phyloP scores from a whole-genome alignment of 2,329 filamentous ascomycete genomes.

The Aspergillus eucalypticola region DNA sequence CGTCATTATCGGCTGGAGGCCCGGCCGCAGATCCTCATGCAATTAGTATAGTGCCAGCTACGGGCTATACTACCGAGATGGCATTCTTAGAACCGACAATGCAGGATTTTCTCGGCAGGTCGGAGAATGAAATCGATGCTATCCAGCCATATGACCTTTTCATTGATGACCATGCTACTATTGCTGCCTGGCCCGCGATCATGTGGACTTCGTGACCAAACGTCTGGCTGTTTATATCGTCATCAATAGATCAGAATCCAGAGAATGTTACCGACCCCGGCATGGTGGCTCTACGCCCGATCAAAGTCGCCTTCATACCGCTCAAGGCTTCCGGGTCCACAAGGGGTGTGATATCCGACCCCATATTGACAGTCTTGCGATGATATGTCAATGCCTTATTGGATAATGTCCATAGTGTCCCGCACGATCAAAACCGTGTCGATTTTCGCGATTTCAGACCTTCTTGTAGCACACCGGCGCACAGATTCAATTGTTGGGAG shows the following conservation, averaged over 20 bases:
- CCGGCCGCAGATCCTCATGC: background rate
- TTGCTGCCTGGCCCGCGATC: conserved; percentile 8
- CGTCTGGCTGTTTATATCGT: background rate
- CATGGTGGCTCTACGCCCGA: background rate
- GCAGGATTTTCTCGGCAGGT: conserved; percentile 26
- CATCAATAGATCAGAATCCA: background rate
- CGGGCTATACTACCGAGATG: conserved; percentile 26
- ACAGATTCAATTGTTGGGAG: too few relatives aligned
- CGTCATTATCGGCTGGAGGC: background rate
- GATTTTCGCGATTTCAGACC: too few relatives aligned
- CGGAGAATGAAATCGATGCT: conserved; percentile 21
- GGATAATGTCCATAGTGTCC: too few relatives aligned
- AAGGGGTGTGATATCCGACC: too few relatives aligned
- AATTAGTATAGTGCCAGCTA: conserved; percentile 9
- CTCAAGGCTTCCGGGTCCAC: too few relatives aligned
- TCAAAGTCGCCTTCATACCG: too few relatives aligned
- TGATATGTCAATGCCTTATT: too few relatives aligned
- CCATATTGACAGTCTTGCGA: too few relatives aligned
- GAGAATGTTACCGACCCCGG: background rate
- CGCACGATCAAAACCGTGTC: too few relatives aligned
- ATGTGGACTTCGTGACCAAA: conserved; percentile 13
- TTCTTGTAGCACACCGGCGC: too few relatives aligned
- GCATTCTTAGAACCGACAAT: conserved; percentile 27
- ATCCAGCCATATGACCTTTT: conserved; percentile 11
- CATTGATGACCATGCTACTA: conserved; percentile 4